Evolutionary conservation across 2,329 filamentous ascomycete genomes (phyloP), one percentile per base, ranked within the genome.

Genomic region (Fusarium hostae): DNA sequence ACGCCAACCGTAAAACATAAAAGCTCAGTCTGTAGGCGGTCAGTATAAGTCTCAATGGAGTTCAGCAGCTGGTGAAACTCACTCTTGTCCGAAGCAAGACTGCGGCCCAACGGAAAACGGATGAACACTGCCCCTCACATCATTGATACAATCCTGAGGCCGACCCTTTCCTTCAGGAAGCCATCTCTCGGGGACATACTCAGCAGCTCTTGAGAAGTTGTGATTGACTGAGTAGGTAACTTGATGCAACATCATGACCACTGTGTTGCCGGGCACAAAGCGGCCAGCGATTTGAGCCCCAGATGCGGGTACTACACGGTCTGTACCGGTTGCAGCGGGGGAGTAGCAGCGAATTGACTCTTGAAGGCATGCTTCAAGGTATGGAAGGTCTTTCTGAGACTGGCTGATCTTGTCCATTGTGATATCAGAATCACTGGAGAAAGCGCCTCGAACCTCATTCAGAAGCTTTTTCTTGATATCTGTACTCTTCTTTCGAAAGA

Each of bases 41-140:
- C 24, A 58, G 55, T 2, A 1, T 18, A 1, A 13, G 3, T 32
- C 20, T 18, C 2, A 8, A 3, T 7, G 4, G n/a, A 20, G 0
- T 5, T 1, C 18, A 15, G 7, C 16, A 3, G 20, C 22, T 16
- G 1, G 24, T 6, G 13, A 6, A 26, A 51, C 55, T 50, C 26
- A 50, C 55, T 58, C 55, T 32, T 58, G 55, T 40, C 55, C 55
- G 4, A 58, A 58, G n/a, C 55, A 58, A 26, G 55, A 58, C 16
- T 58, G 55, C 1, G 55, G 55, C 3, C 55, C 55, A n/a, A 58
- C 55, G 7, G 55, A 58, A 11, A 58, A 58, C 1, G 55, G 55
- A 3, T 40, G 55, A 1, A 58, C 43, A 16, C 55, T 40, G 12
- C 55, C 34, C 4, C 35, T 51, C 6, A 50, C 22, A 40, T 58